Conservation (phyloP, 116 monocot species). For the Zostera marina region DNA sequence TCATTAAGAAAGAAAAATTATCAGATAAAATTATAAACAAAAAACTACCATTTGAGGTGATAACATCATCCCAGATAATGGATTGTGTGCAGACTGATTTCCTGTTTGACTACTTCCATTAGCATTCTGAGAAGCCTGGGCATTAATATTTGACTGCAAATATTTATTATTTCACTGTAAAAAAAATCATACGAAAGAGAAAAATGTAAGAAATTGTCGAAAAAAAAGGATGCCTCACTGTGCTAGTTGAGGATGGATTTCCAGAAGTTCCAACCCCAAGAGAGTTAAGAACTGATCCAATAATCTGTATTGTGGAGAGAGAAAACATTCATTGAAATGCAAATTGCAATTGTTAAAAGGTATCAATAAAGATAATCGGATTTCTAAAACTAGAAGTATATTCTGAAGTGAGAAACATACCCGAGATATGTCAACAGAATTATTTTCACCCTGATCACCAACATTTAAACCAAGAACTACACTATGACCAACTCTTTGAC, state of each 20-base stretch:
- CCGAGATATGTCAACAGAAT: constrained; percentile 45
- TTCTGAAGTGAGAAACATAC: constrained; percentile 16
- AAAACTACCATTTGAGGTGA: constrained; percentile 14
- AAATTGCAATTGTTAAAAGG: neutral
- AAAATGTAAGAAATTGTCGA: neutral
- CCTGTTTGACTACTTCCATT: constrained; percentile 18
- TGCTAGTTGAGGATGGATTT: constrained; percentile 23
- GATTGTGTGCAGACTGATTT: constrained; percentile 12
- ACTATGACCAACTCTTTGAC: constrained; percentile 37
- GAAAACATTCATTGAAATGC: neutral
- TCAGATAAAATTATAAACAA: constrained; percentile 10
- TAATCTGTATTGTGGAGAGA: constrained; percentile 33
- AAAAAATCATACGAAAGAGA: neutral
- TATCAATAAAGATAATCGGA: no score
- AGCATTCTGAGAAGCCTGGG: constrained; percentile 21
- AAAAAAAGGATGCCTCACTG: constrained; percentile 13
- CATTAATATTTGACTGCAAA: neutral
- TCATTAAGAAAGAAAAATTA: neutral
- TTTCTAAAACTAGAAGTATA: neutral
- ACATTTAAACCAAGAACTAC: constrained; percentile 59
- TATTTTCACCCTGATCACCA: constrained; percentile 33
- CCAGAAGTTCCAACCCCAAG: constrained; percentile 27
- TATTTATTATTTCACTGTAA: neutral
- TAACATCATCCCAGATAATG: constrained; percentile 1
- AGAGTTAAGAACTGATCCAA: constrained; percentile 62